Evolutionary conservation across 345 rosid species (phyloP), one percentile per base, ranked within the genome.

Genomic region (Salix dunnii): DNA sequence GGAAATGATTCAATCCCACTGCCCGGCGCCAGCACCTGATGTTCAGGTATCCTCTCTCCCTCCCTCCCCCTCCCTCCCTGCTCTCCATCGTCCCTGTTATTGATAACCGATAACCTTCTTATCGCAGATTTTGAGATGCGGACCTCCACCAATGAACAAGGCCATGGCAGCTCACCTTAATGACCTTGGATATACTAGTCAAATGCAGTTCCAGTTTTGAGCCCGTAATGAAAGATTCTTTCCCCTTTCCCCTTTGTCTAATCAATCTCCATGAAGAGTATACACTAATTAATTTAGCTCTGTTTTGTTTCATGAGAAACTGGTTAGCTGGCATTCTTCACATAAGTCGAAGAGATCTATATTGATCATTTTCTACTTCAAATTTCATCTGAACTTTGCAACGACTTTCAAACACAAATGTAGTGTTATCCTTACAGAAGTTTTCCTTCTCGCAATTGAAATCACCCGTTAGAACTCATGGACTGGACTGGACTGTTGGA

Each of bases 141-240:
- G 83, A 2, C 83, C 83, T 10, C 83, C 79, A 17, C 83, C 79
- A 33, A 80, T 80, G 83, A 80, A 80, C 74, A 80, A 80, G 71
- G 83, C 83, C 67, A 76, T 80, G 83, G 83, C 83, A 71, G 74
- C 76, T 67, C 74, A 76, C 74, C 74, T 80, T 7, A 70, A 76
- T 14, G 71, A 76, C 58, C 83, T 80, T 67, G 80, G 74, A 31
- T 80, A 76, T 70, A 55, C 77, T 18, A 46, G 70, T 33, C 70
- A 76, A 72, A 72, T 72, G 79, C 80, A 76, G 74, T 80, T 76
- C 71, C 79, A 80, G 74, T 80, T 80, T 72, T 80, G 64, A 74
- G 74, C 18, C 51, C 33, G 33, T n/a, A 1, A 17, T 23, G 43
- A n/a, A 33, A 23, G 72, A 11, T 28, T 33, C 36, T 21, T 58